Evolutionary conservation across 2,329 filamentous ascomycete species (phyloP).

Genomic region (Chalaropsis ovoidea): DNA sequence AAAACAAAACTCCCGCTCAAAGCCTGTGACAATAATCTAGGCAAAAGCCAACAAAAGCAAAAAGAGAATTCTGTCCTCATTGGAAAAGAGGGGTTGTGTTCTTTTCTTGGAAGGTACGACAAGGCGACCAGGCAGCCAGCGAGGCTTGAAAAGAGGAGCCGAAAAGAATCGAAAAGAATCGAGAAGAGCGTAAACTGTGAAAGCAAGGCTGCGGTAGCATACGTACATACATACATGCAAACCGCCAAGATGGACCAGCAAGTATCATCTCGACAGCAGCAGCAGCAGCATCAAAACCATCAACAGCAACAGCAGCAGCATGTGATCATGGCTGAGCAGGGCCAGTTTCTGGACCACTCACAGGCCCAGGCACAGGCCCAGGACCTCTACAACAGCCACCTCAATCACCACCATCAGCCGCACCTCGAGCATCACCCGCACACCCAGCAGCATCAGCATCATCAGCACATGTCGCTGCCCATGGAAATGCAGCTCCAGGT

Average conservation of each 20-base stretch:
- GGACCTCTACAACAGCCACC: neutral
- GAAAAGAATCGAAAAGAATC: neutral
- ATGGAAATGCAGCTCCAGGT: constrained; percentile 20
- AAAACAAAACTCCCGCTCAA: neutral
- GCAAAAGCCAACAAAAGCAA: neutral
- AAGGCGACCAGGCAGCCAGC: neutral
- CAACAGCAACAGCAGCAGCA: constrained; percentile 12
- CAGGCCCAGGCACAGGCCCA: neutral
- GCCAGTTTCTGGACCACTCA: neutral
- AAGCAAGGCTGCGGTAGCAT: neutral
- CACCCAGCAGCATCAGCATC: neutral
- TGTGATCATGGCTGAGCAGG: neutral
- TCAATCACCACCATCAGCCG: neutral
- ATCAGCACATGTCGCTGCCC: constrained; percentile 1
- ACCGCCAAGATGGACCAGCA: neutral
- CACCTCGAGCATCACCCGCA: neutral
- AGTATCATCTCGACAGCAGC: neutral
- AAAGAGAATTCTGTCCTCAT: neutral
- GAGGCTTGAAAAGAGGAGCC: neutral
- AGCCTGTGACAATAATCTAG: neutral
- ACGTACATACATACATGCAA: neutral
- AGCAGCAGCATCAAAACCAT: neutral
- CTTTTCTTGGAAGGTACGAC: neutral
- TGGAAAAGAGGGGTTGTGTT: neutral
- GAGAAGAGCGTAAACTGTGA: constrained; percentile 3